Percentiles rank a stretch among this genome's conserved stretches.
These are phyloP conservation scores for Rhododendron simsii DNA, from an alignment of 148 eudicot genomes.

Conservation along the genomic window DNA sequence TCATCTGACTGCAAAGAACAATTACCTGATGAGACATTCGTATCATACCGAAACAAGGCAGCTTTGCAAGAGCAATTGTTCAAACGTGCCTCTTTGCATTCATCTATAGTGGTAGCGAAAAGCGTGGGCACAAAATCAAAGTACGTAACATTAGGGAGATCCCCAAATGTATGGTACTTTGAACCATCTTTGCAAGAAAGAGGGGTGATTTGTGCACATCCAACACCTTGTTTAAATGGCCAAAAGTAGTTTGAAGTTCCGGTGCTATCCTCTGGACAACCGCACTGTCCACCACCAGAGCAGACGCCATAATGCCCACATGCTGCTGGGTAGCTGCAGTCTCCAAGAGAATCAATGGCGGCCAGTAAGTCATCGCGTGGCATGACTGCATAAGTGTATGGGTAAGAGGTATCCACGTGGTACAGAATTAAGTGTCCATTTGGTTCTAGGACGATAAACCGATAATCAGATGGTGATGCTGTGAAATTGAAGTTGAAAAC, in stretches of 20 bases:
- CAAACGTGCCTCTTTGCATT: conserved; percentile 7
- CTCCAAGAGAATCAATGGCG: not conserved
- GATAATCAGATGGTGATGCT: not conserved
- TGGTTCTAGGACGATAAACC: not conserved
- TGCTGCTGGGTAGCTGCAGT: conserved; percentile 11
- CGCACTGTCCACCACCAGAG: not conserved
- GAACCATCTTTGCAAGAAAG: conserved; percentile 1
- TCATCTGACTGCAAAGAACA: conserved; percentile 2
- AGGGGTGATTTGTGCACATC: conserved; percentile 4
- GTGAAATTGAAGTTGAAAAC: not conserved
- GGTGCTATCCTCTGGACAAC: not conserved
- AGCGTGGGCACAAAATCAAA: not conserved
- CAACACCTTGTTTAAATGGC: not conserved
- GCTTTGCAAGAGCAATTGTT: not conserved
- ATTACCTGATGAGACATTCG: not conserved
- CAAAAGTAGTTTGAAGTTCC: not conserved
- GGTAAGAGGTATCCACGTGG: not conserved
- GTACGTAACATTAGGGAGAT: not conserved
- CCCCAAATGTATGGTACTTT: conserved; percentile 2
- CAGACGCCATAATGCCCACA: conserved; percentile 20
- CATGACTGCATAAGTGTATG: not conserved
- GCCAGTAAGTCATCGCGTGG: not conserved
- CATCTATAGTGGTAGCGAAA: not conserved
- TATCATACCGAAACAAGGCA: not conserved
- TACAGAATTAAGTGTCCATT: conserved; percentile 17